Percentiles rank a stretch among this genome's conserved stretches.
These are phyloP conservation scores for Thelonectria rubi DNA, from an alignment of 2,329 filamentous ascomycete species.

Conservation along the genomic window DNA sequence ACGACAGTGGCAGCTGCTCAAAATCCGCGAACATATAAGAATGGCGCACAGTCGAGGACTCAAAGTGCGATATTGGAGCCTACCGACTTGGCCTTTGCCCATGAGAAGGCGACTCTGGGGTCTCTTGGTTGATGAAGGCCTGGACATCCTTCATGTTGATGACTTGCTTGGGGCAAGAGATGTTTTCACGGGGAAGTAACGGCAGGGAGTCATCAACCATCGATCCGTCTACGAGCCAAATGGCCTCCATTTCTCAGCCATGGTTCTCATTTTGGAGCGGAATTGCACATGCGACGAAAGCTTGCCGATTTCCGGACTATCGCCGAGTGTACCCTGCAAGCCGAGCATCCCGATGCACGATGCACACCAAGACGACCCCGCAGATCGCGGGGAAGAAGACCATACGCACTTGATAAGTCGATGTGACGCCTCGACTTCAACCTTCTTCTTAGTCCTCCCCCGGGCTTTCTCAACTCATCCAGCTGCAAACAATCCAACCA, in stretches of 20 bases:
- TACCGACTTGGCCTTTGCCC: conserved; percentile 65
- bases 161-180: conserved; percentile 56
- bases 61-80: conserved; percentile 68
- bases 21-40: conserved; percentile 55
- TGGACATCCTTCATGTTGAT: conserved; percentile 70
- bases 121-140: conserved; percentile 62
- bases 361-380: conserved; percentile 31
- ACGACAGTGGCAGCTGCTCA: conserved; percentile 53
- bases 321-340: conserved; percentile 33
- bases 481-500: conserved; percentile 12
- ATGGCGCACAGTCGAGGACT: conserved; percentile 63
- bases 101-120: conserved; percentile 66
- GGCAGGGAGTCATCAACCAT: not conserved
- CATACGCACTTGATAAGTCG: not conserved
- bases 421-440: not conserved
- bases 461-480: conserved; percentile 8
- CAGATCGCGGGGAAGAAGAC: conserved; percentile 28
- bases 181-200: conserved; percentile 19
- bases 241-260: not conserved
- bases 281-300: not conserved
- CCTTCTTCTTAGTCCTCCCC: not conserved
- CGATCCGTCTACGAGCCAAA: not conserved
- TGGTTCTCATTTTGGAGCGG: not conserved
- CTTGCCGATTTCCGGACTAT: conserved; percentile 44
- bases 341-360: conserved; percentile 16